phyloP scores from a whole-genome alignment of 2,329 filamentous ascomycete genomes.

The Hypoxylon sp. region DNA sequence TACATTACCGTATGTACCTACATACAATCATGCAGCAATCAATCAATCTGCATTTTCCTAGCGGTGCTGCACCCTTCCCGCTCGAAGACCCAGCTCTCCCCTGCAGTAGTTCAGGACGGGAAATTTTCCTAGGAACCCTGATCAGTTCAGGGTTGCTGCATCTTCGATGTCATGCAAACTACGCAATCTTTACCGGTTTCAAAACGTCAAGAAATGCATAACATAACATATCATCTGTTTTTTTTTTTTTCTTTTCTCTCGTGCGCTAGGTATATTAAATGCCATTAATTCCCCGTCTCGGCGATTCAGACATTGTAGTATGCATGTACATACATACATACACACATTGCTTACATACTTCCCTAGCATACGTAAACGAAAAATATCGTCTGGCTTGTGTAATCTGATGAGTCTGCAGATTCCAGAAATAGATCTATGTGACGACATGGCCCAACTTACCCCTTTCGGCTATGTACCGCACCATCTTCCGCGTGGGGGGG shows the following conservation, averaged over 20 bases:
- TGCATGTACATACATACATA: neutral
- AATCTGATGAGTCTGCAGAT: slow-evolving; percentile 22
- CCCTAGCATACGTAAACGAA: no score
- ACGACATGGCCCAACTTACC: slow-evolving; percentile 33
- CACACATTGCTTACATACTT: neutral
- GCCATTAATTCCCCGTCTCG: slow-evolving; percentile 29
- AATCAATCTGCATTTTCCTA: slow-evolving; percentile 26
- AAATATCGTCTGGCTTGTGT: slow-evolving; percentile 13
- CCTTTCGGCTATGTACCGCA: slow-evolving; percentile 31
- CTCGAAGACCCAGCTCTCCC: slow-evolving; percentile 36
- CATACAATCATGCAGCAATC: slow-evolving; percentile 24
- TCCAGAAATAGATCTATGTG: slow-evolving; percentile 41
- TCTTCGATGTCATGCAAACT: slow-evolving; percentile 28
- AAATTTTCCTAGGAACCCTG: slow-evolving; percentile 39
- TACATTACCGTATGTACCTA: slow-evolving; percentile 29
- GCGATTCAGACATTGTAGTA: slow-evolving; percentile 18
- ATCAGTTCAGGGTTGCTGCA: slow-evolving; percentile 33
- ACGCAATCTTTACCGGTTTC: slow-evolving; percentile 28
- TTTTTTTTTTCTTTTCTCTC: neutral
- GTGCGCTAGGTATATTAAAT: slow-evolving; percentile 16
- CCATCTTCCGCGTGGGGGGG: slow-evolving; percentile 38
- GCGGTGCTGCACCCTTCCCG: slow-evolving; percentile 43
- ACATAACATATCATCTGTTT: slow-evolving; percentile 27
- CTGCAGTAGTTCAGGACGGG: slow-evolving; percentile 43
- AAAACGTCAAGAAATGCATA: slow-evolving; percentile 33